A percentile compares a stretch with the other conserved stretches of the same genome.
These are phyloP conservation scores for Crithidia expoeki DNA, from an alignment of 208 protist species.

Conservation along the genomic window DNA sequence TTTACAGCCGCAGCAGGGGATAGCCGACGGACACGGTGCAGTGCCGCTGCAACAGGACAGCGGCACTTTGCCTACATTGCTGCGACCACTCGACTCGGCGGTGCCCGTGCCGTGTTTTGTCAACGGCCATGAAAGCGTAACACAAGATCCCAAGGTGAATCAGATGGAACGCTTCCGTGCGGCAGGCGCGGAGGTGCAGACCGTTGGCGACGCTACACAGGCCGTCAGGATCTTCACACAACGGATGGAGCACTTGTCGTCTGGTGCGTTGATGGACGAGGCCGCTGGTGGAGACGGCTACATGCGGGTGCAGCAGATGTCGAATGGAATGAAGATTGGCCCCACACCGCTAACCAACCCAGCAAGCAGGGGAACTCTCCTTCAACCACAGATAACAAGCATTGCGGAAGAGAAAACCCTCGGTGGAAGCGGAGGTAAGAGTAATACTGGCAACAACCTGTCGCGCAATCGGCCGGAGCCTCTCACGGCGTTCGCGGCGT, in stretches of 20 bases:
- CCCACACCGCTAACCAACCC: not conserved
- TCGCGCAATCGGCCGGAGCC: not conserved
- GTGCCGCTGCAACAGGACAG: not conserved
- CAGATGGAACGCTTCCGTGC: constrained; percentile 32
- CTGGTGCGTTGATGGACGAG: not conserved
- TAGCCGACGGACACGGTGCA: not conserved
- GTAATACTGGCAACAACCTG: not conserved
- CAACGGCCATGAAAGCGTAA: not conserved
- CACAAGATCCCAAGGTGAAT: not conserved
- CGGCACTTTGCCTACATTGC: not conserved
- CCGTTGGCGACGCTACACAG: constrained; percentile 28
- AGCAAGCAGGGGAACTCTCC: not conserved
- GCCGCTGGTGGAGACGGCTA: not conserved
- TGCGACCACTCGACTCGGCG: constrained; percentile 5
- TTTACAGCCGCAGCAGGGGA: constrained; percentile 6
- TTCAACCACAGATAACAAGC: constrained; percentile 5
- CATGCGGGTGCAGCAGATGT: constrained; percentile 10
- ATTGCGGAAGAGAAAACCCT: not conserved
- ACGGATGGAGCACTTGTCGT: constrained; percentile 6
- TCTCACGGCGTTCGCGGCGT: not conserved
- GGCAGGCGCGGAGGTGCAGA: constrained; percentile 32
- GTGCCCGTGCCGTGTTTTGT: constrained; percentile 16
- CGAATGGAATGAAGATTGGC: not conserved
- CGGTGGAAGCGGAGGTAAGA: not conserved
- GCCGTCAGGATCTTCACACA: constrained; percentile 30